Percentiles rank a stretch among this genome's conserved stretches.
Conservation (phyloP, 1,284 basidiomycete genomes). For the Pulveroboletus sp. region DNA sequence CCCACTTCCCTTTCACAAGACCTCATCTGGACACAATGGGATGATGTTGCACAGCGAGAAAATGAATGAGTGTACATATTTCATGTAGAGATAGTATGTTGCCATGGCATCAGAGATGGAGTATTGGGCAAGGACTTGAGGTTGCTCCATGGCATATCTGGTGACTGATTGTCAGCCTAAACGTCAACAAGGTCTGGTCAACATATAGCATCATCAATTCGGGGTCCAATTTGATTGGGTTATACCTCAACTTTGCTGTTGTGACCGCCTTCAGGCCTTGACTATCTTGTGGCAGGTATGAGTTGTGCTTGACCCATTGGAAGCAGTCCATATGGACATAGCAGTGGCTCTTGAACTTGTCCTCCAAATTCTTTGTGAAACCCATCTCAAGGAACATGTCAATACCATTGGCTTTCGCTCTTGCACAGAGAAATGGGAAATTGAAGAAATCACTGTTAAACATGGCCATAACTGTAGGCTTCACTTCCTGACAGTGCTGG, state of each 20-base stretch:
- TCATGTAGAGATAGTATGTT: constrained; percentile 99
- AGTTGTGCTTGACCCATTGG: constrained; percentile 99
- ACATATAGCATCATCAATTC: constrained; percentile 98
- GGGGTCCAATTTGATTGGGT: constrained; percentile 96
- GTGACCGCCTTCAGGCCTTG: constrained; percentile 99
- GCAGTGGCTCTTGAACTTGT: constrained; percentile 93
- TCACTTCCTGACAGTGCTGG: constrained; percentile 89
- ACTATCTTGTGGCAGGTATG: constrained; percentile 98
- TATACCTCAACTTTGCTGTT: constrained; percentile 93
- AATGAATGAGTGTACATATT: constrained; percentile 99
- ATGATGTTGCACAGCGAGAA: constrained; percentile 99
- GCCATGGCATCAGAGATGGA: constrained; percentile 99
- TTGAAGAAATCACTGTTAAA: constrained; percentile 99
- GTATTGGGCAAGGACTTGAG: constrained; percentile 93
- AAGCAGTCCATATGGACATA: constrained; percentile 99
- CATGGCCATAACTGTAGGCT: constrained; percentile 95
- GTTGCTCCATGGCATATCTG: constrained; percentile 95
- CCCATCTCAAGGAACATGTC: constrained; percentile 97
- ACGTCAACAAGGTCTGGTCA: not conserved
- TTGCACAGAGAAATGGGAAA: constrained; percentile 95
- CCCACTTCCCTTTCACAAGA: constrained; percentile 92
- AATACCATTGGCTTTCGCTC: constrained; percentile 87
- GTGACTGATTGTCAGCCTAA: not conserved
- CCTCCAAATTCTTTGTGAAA: constrained; percentile 88
- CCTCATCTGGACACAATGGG: constrained; percentile 95